Base-by-base conservation (phyloP, 306 rosid genomes). In the Amphicarpaea edgeworthii region DNA sequence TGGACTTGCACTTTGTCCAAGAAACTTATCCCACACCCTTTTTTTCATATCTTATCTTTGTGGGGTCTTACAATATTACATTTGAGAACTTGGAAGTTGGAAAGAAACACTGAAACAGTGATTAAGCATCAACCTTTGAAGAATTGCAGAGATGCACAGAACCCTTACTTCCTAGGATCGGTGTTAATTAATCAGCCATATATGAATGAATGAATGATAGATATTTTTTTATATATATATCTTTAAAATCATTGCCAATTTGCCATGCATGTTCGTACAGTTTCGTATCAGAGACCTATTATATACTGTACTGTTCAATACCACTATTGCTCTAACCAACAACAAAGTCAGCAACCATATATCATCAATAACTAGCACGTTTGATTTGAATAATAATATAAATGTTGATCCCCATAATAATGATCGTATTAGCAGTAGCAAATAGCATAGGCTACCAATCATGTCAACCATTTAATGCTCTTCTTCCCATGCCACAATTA, bases 1-100 rank as follows among this genome's bases (percentile, higher is more conserved):
- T 81, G 89, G 89, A 77, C 68, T 86, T 79, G 80, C 91, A 84
- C 96, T 88, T 59, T 47, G 76, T 79, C 93, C 91, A 76, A 89
- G 91, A 87, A 86, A 88, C 90, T 72, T 84, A 85, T 83, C 97
- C 90, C 90, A 82, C 84, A 76, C 85, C 82, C 79, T 81, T 58
- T 72, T 24, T 71, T 71, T 81, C 88, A 77, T 76, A 90, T 90
- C 88, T 88, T 92, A 88, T 90, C 93, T 83, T 83, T 76, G 96
- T 88, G 96, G 93, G 93, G 93, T 87, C 90, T 87, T 51, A 28
- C 4, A 28, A 10, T 11, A 12, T 50, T 34, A 49, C 76, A 61
- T 80, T 70, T 3, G 70, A 77, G 76, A 82, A 85, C 86, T 83
- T 84, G 67, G 78, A 40, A 40, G 40, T 34, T 34, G 40, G 40